Conservation (phyloP, 179 eudicot genomes). For the Beta macrorhiza region DNA sequence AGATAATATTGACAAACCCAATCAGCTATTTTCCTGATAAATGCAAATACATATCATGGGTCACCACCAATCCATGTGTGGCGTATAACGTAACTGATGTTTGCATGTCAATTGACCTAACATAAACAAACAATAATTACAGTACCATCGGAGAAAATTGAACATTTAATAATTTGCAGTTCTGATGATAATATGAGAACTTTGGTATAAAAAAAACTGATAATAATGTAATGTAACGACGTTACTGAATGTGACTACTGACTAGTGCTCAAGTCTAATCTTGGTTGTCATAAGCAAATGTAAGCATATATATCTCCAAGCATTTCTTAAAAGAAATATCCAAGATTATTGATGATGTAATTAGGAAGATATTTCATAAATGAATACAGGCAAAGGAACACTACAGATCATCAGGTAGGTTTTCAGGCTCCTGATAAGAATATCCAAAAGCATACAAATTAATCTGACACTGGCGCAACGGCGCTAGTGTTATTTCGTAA, state of each 20-base stretch:
- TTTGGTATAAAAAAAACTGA: too few species aligned
- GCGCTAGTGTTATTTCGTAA: not conserved
- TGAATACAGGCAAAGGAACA: not conserved
- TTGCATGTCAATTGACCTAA: not conserved
- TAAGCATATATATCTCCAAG: not conserved
- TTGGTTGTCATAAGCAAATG: not conserved
- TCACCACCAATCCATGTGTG: conserved; percentile 1
- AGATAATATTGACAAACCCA: too few species aligned
- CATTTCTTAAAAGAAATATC: not conserved
- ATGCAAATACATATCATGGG: not conserved
- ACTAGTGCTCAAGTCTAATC: not conserved
- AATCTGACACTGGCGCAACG: not conserved
- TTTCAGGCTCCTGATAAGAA: not conserved
- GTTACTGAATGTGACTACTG: not conserved
- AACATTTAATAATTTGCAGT: not conserved
- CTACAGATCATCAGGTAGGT: not conserved
- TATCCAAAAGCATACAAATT: not conserved
- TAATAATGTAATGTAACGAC: not conserved
- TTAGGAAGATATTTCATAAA: not conserved
- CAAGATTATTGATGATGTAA: not conserved
- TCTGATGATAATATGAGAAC: not conserved
- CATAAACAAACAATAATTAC: not conserved
- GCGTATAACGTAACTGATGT: not conserved
- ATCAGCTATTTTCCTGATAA: too few species aligned
- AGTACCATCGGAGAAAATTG: not conserved